Conservation (phyloP, 352 stramenopile genomes). For the Elongisporangium anandrum region DNA sequence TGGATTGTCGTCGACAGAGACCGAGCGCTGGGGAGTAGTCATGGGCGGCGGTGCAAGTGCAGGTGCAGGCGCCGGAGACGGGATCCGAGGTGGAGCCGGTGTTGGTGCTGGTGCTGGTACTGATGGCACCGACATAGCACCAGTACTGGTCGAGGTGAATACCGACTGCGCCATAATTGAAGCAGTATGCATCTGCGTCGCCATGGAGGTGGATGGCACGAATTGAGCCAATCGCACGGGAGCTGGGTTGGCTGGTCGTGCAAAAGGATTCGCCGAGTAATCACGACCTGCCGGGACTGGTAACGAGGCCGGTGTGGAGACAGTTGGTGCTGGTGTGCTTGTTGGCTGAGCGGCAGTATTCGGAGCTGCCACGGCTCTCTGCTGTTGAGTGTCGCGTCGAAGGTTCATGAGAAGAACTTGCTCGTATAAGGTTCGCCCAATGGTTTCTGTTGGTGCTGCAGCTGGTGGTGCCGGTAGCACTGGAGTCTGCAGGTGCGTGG, state of each 20-base stretch:
- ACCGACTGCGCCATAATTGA: not conserved
- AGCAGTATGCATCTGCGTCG: not conserved
- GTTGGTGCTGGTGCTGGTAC: not conserved
- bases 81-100: not conserved
- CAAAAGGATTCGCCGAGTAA: not conserved
- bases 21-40: not conserved
- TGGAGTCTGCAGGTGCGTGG: not conserved
- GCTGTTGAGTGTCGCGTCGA: too few relatives aligned
- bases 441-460: not conserved
- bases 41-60: not conserved
- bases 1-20: slow-evolving; percentile 10
- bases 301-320: not conserved
- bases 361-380: not conserved
- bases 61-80: not conserved
- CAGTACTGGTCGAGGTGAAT: not conserved
- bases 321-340: not conserved
- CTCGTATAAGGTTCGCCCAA: not conserved
- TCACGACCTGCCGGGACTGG: not conserved
- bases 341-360: not conserved
- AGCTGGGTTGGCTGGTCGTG: not conserved
- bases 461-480: not conserved
- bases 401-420: slow-evolving; percentile 1
- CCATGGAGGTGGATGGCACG: not conserved
- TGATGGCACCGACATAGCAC: not conserved
- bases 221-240: not conserved